These are phyloP conservation scores for Colletotrichum sp. DNA, from an alignment of 2,329 filamentous ascomycete species.

Conservation along the genomic window DNA sequence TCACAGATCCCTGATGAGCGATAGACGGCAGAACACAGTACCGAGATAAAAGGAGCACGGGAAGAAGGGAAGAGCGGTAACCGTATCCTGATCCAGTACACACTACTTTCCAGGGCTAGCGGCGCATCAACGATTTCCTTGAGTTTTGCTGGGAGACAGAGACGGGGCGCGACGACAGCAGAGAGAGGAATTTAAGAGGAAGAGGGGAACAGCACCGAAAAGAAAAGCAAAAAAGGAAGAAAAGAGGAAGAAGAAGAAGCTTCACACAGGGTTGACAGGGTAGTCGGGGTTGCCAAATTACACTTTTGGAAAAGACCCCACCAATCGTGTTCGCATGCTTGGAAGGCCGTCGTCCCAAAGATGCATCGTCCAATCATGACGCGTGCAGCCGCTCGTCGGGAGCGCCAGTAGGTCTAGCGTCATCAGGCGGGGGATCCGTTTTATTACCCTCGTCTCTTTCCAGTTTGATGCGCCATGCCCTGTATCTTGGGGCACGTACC, in stretches of 20 bases:
- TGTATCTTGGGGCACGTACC: background rate
- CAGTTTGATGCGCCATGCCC: background rate
- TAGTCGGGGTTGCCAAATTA: background rate
- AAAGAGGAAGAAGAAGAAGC: background rate
- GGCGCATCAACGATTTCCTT: background rate
- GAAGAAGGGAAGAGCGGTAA: background rate
- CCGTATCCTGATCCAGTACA: background rate
- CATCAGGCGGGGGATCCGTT: background rate
- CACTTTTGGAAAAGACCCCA: background rate
- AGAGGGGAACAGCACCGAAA: background rate
- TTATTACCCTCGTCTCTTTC: background rate
- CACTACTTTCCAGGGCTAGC: background rate
- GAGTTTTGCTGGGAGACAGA: background rate
- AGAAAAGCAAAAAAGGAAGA: background rate
- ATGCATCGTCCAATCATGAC: conserved; percentile 12
- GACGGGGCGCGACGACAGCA: background rate
- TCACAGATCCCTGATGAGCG: background rate
- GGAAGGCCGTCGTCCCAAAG: conserved; percentile 1
- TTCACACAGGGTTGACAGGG: background rate
- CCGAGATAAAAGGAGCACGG: background rate
- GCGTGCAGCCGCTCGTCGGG: background rate
- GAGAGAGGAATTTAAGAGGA: background rate
- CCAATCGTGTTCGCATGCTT: conserved; percentile 2
- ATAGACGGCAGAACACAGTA: background rate
- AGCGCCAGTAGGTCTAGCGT: conserved; percentile 1